phyloP scores from a whole-genome alignment of 2,329 filamentous ascomycete species.

The Esteya vermicola region DNA sequence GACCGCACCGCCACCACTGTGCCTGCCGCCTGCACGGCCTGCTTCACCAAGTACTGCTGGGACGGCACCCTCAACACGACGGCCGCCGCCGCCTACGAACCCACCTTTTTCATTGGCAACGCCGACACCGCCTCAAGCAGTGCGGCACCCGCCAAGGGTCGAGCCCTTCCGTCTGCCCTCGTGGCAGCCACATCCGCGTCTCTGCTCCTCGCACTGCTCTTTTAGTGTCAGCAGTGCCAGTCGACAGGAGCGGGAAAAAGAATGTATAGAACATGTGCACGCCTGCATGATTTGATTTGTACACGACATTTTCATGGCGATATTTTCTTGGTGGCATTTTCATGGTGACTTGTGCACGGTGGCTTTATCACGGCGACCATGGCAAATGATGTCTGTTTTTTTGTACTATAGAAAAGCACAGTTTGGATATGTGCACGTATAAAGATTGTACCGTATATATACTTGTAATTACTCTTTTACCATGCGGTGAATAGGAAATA shows the following conservation, averaged over 20 bases:
- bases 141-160: not conserved
- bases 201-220: not conserved
- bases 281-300: not conserved
- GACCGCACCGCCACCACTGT: conserved; percentile 53
- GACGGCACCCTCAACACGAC: conserved; percentile 46
- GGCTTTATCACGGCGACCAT: no score
- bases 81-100: conserved; percentile 15
- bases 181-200: not conserved
- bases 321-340: no score
- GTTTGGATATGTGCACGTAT: no score
- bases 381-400: no score
- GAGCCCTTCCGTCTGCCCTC: not conserved
- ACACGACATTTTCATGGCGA: no score
- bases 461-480: no score
- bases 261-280: not conserved
- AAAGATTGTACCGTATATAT: no score
- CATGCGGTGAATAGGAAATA: no score
- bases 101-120: conserved; percentile 15
- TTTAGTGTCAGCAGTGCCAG: not conserved
- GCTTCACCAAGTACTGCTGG: conserved; percentile 85
- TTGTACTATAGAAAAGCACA: no score
- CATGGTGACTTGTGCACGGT: no score
- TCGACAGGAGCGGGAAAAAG: no score
- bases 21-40: conserved; percentile 58
- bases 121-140: not conserved